Percentiles rank a stretch among this genome's conserved stretches.
phyloP scores from a whole-genome alignment of 805 yeast genomes.

The Yamadazyma kitorensis region DNA sequence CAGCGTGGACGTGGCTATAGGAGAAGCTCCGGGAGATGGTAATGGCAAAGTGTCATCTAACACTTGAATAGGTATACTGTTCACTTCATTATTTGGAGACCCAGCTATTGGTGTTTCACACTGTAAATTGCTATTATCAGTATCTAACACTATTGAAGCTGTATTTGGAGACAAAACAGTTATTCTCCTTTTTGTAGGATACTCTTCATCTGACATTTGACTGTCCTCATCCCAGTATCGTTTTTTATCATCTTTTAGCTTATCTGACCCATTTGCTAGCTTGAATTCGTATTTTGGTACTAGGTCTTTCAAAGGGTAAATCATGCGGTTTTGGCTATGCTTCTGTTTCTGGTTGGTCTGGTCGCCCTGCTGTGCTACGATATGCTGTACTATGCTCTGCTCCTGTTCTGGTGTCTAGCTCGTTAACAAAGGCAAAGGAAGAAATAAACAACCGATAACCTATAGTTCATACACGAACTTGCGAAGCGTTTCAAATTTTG shows the following conservation, averaged over 20 bases:
- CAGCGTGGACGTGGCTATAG: conserved; percentile 17
- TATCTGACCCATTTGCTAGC: conserved; percentile 27
- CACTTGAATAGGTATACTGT: no score
- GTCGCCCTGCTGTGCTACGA: no score
- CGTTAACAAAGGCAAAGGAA: no score
- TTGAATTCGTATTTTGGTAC: conserved; percentile 31
- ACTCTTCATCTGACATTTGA: conserved; percentile 12
- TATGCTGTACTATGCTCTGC: no score
- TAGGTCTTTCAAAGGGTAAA: conserved; percentile 32
- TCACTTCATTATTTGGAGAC: conserved; percentile 37
- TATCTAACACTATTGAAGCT: no score
- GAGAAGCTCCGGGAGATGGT: conserved; percentile 55
- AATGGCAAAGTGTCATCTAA: no score
- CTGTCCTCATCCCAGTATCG: conserved; percentile 18
- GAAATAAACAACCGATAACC: no score
- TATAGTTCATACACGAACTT: no score
- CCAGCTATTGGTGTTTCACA: conserved; percentile 33
- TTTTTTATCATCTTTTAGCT: conserved; percentile 27
- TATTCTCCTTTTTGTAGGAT: conserved; percentile 34
- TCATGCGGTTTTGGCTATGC: no score
- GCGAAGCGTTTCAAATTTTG: no score
- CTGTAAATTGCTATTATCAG: conserved; percentile 11
- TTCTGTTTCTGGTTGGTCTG: no score
- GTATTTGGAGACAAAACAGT: conserved; percentile 16
- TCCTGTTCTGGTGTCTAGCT: no score